These are phyloP conservation scores for Leccinum uliginosum DNA, from an alignment of 768 basidiomycete species.

Conservation along the genomic window DNA sequence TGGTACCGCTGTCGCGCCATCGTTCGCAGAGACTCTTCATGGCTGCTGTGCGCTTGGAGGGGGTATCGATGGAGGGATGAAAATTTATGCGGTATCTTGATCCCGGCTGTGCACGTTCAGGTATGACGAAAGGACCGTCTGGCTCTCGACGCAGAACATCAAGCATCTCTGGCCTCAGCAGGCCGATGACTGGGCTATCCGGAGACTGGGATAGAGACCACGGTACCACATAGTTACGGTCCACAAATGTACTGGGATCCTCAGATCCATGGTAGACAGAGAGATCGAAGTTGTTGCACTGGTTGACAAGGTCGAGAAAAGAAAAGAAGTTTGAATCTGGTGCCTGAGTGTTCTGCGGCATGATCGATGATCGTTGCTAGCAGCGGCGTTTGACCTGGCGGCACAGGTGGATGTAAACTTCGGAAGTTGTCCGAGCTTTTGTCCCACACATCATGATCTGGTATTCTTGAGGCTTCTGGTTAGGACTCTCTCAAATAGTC, in stretches of 20 bases:
- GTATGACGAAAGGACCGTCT: constrained; percentile 41
- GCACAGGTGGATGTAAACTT: not conserved
- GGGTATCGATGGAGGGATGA: constrained; percentile 46
- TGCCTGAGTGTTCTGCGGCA: constrained; percentile 2
- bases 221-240: constrained; percentile 47
- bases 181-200: constrained; percentile 53
- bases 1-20: constrained; percentile 60
- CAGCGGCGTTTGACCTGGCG: not conserved
- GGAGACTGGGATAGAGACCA: constrained; percentile 50
- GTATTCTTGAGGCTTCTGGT: too few species aligned
- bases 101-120: constrained; percentile 25
- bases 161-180: constrained; percentile 56
- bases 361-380: not conserved
- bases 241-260: constrained; percentile 24
- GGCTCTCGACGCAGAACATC: constrained; percentile 48
- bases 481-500: not conserved
- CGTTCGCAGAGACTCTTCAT: constrained; percentile 67
- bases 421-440: not conserved
- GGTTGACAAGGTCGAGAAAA: constrained; percentile 61
- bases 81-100: constrained; percentile 42
- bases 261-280: constrained; percentile 25
- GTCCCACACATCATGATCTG: not conserved
- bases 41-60: constrained; percentile 52
- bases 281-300: constrained; percentile 66
- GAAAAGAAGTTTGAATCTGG: constrained; percentile 19